These are phyloP conservation scores for Sclerotinia minor DNA, from an alignment of 2,329 filamentous ascomycete genomes.

Conservation along the genomic window DNA sequence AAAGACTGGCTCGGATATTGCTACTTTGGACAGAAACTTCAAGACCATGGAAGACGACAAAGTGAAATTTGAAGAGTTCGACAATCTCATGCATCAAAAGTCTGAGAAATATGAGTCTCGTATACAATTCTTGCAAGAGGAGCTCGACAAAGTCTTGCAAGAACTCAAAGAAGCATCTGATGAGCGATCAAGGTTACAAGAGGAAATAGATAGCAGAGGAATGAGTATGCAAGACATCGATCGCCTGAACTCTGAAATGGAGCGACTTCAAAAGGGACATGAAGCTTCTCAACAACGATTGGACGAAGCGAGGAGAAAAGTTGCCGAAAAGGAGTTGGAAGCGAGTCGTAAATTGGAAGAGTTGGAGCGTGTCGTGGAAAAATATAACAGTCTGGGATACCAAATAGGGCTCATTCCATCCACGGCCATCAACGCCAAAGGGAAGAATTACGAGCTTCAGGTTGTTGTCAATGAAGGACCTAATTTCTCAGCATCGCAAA, in stretches of 20 bases:
- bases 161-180: conserved; percentile 80
- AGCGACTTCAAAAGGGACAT: conserved; percentile 86
- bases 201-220: conserved; percentile 85
- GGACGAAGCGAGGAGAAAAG: conserved; percentile 81
- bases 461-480: conserved; percentile 77
- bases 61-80: conserved; percentile 94
- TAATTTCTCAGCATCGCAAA: conserved; percentile 69
- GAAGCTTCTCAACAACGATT: conserved; percentile 73
- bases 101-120: conserved; percentile 85
- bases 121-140: conserved; percentile 79
- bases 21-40: conserved; percentile 83
- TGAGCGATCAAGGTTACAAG: conserved; percentile 77
- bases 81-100: conserved; percentile 76
- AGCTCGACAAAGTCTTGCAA: conserved; percentile 73
- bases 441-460: conserved; percentile 78
- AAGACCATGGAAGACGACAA: conserved; percentile 94
- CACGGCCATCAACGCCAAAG: conserved; percentile 82
- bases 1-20: conserved; percentile 80
- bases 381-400: conserved; percentile 92
- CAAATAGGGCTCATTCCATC: conserved; percentile 87
- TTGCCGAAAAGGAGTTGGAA: conserved; percentile 84
- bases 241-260: conserved; percentile 94
- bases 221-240: conserved; percentile 98
- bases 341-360: conserved; percentile 85
- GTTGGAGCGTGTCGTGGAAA: conserved; percentile 84